These are phyloP conservation scores for Harringtonia aguacate DNA, from an alignment of 2,329 filamentous ascomycete species.

Conservation along the genomic window DNA sequence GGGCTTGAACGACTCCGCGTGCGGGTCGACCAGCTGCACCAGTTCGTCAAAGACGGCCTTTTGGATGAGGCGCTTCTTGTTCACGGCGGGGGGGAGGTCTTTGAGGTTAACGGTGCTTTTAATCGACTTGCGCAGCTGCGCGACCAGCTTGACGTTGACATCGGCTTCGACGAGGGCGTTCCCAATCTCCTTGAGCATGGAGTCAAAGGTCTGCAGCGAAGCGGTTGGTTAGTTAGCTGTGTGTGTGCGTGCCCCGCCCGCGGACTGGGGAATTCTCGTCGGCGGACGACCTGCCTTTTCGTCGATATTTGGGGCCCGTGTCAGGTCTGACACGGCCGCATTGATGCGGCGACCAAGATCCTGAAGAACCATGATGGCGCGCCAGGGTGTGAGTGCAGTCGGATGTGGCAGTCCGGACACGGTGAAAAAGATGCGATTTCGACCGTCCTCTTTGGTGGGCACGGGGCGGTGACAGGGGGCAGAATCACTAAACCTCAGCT, in stretches of 20 bases:
- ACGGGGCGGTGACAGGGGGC: conserved; percentile 6
- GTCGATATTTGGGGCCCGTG: conserved; percentile 83
- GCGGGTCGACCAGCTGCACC: conserved; percentile 88
- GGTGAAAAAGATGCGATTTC: background rate
- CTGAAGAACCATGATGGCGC: conserved; percentile 78
- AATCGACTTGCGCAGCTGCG: conserved; percentile 86
- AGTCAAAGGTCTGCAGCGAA: conserved; percentile 70
- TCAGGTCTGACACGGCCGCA: conserved; percentile 87
- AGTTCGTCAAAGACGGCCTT: conserved; percentile 97
- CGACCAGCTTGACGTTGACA: conserved; percentile 91
- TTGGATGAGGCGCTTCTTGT: conserved; percentile 97
- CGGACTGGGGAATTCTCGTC: too few relatives aligned
- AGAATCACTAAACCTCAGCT: background rate
- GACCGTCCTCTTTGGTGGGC: conserved; percentile 2
- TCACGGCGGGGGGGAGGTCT: conserved; percentile 79
- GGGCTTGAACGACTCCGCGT: conserved; percentile 89
- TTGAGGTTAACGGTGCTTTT: conserved; percentile 88
- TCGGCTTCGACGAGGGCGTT: conserved; percentile 92
- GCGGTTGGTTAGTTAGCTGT: background rate
- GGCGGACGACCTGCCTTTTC: conserved; percentile 58
- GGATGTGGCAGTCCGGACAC: too few relatives aligned
- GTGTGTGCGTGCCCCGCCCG: too few relatives aligned
- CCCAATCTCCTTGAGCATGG: conserved; percentile 97
- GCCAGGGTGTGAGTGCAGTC: background rate
- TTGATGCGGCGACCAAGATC: conserved; percentile 98